Base-by-base conservation (phyloP, 2,329 filamentous ascomycete species). In the Zopfia rhizophila region DNA sequence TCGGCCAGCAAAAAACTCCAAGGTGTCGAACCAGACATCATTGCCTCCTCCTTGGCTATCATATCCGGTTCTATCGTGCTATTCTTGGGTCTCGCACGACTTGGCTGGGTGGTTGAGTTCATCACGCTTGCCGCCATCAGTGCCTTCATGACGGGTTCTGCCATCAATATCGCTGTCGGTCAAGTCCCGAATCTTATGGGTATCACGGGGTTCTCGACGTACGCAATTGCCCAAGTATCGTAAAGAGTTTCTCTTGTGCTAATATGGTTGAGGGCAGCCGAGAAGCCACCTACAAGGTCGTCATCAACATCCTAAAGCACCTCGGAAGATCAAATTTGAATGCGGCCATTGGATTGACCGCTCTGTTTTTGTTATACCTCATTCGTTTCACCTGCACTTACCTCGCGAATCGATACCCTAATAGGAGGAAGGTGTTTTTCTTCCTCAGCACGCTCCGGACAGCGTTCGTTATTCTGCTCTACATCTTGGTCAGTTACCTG, bases 91-190 rank as follows among this genome's bases (percentile, higher is more conserved):
- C 76, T 97, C 3, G 75, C 89, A 25, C 86, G 93, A 24, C 82
- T 87, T 30, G 94, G 94, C 7, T 96, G 91, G 85, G 87, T 99
- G 36, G 91, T 97, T 30, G 92, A 99, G 56, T 82, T 97, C 62
- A 97, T 99, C 62, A 90, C 94, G 1, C 82, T 97, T 36, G 87
- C 91, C 2, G 90, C 92, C 0, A 90, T 97, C 39, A 92, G 90
- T 0, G 92, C 94, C 4, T 99, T 97, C 78, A 97, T 97, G 91
- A 97, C 94, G 0, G 94, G 94, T 2, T 97, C 93, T 3, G 92
- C 94, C 39, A 82, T 99, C 69, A 96, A 84, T 63, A 97, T 99
- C 65, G 86, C 84, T 13, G 82, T 85, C 27, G 92, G 94, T 21
- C 94, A 99, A 71, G 79, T 97, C 3, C 87, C 90, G 1, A 80